Base-by-base conservation (phyloP, 805 yeast genomes). In the Wickerhamiella sergipiensis region DNA sequence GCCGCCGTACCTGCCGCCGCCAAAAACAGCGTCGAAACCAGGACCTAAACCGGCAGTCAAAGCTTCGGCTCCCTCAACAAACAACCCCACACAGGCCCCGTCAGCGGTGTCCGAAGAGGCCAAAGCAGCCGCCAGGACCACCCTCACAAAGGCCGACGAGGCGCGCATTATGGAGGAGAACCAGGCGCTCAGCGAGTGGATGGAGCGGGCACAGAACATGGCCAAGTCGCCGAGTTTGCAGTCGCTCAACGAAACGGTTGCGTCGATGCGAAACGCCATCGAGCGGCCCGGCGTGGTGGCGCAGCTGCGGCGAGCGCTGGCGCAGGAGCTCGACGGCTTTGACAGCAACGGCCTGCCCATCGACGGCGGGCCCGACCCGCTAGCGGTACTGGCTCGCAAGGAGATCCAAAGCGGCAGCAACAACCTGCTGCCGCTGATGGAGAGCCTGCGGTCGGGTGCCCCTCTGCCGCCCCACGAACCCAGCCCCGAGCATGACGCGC, bases 401-500 rank as follows among this genome's bases (percentile, higher is more conserved):
- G 38, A 15, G 10, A 31, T 15, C n/a, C n/a, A 13, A 3, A 31
- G 6, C n/a, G n/a, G 38, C 38, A 6, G 10, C n/a, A 13, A 15
- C 38, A 15, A 13, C 38, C 38, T 15, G 55, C 52, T 17, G 61
- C 56, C 8, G 67, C 64, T 3, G 67, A 64, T 2, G 69, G 64
- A 5, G 67, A 64, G 8, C 70, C 64, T 1, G 71, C n/a, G n/a
- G n/a, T n/a, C n/a, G n/a, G 9, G n/a, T 5, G 19, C 45, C n/a
- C 6, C 26, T 5, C 26, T 6, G 26, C 26, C 26, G 26, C 8
- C 22, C 13, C 43, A 6, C 19, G 19, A 6, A 3, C 21, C 19
- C 45, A 21, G 45, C n/a, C 9, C 3, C 19, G 19, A 8, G 6
- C 43, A 38, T 17, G 22, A 10, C 43, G 9, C 43, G 13, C 43